These are phyloP conservation scores for Ilex asprella DNA, from an alignment of 257 asterid genomes.

Conservation along the genomic window DNA sequence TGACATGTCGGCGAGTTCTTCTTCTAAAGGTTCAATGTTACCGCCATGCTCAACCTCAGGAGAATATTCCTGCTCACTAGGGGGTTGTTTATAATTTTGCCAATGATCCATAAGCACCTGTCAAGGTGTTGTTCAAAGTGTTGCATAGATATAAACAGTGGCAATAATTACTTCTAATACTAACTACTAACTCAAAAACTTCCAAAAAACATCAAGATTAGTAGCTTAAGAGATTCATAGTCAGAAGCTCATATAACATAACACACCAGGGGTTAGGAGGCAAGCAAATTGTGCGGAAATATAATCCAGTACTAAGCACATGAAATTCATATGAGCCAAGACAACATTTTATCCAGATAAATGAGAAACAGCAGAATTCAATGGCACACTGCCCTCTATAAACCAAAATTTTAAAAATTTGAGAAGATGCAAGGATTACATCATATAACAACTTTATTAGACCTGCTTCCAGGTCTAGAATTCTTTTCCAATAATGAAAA, in stretches of 20 bases:
- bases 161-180: neutral
- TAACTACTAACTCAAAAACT: neutral
- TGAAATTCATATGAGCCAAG: no score
- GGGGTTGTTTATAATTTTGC: conserved; percentile 60
- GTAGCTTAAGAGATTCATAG: no score
- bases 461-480: no score
- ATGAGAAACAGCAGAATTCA: no score
- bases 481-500: no score
- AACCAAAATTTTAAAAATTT: no score
- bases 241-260: neutral
- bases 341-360: no score
- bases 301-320: neutral
- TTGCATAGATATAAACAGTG: neutral
- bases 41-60: conserved; percentile 35
- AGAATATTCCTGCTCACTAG: conserved; percentile 62
- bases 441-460: no score
- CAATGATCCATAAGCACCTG: conserved; percentile 61
- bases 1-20: conserved; percentile 60
- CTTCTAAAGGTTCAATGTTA: conserved; percentile 49
- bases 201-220: neutral
- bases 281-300: neutral
- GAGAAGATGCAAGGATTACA: no score
- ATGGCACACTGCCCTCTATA: no score
- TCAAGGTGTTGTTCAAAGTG: neutral
- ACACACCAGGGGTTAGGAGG: neutral